phyloP scores from a whole-genome alignment of 371 early-diverging fungal species.

The Parasitella parasitica region DNA sequence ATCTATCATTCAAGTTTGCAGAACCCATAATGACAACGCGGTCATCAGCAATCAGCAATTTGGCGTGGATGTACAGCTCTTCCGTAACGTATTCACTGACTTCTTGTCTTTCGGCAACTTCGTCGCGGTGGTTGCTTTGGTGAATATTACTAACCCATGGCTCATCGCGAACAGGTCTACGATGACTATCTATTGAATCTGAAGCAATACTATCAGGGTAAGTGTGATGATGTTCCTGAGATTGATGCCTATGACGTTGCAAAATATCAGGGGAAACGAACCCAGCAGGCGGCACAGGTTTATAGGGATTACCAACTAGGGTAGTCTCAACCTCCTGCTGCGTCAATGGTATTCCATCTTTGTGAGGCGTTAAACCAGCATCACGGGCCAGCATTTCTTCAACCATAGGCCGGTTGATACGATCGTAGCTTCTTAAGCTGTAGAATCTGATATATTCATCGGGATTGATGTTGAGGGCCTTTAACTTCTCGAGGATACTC shows the following conservation, averaged over 20 bases:
- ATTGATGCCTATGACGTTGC: constrained; percentile 8
- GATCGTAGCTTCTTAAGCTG: constrained; percentile 68
- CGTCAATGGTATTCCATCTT: neutral
- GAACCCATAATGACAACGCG: constrained; percentile 82
- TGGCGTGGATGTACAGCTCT: constrained; percentile 89
- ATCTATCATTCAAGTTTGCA: constrained; percentile 92
- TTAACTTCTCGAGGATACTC: constrained; percentile 59
- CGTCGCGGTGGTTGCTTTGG: constrained; percentile 10
- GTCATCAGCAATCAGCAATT: constrained; percentile 91
- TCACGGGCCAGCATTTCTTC: constrained; percentile 42
- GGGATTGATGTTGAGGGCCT: constrained; percentile 51
- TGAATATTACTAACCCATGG: constrained; percentile 25
- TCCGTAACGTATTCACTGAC: constrained; percentile 71
- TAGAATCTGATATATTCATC: constrained; percentile 72
- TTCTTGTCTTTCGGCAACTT: constrained; percentile 24
- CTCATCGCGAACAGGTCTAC: constrained; percentile 19
- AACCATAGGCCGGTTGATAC: constrained; percentile 36
- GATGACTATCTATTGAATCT: constrained; percentile 26
- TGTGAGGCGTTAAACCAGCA: constrained; percentile 33
- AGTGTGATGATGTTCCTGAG: neutral
- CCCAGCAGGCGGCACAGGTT: constrained; percentile 16
- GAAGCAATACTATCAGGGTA: constrained; percentile 23
- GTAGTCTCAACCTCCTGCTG: constrained; percentile 17
- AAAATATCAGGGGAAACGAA: constrained; percentile 22
- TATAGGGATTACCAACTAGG: neutral